These are phyloP conservation scores for Stellera chamaejasme DNA, from an alignment of 345 rosid species.

Conservation along the genomic window DNA sequence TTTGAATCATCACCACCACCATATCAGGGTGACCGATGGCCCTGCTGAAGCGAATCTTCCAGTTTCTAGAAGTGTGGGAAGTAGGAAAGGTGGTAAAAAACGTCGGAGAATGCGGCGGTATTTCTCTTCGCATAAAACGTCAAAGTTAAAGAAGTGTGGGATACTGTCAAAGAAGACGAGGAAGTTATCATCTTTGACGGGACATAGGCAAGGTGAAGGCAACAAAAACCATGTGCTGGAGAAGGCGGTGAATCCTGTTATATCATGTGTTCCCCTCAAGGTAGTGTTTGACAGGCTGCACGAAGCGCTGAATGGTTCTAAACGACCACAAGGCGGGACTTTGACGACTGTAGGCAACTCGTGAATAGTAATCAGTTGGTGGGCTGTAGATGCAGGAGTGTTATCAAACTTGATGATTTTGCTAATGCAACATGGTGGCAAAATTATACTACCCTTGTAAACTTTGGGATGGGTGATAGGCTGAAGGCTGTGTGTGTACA, in stretches of 20 bases:
- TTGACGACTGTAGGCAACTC: conserved; percentile 17
- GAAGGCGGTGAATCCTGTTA: conserved; percentile 53
- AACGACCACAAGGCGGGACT: conserved; percentile 28
- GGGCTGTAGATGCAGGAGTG: too few relatives aligned
- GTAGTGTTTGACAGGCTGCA: conserved; percentile 88
- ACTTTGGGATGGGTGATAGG: conserved; percentile 11
- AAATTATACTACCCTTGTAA: conserved; percentile 7
- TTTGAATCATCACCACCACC: conserved; percentile 31
- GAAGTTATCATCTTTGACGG: conserved; percentile 69
- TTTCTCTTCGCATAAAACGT: conserved; percentile 15
- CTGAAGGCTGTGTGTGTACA: conserved; percentile 16
- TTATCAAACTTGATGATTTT: too few relatives aligned
- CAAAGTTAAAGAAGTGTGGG: conserved; percentile 38
- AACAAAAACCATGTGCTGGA: conserved; percentile 29
- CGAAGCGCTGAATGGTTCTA: conserved; percentile 77
- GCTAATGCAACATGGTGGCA: too few relatives aligned
- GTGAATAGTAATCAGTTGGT: conserved; percentile 5
- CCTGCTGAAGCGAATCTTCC: conserved; percentile 17
- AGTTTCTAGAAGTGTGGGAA: conserved; percentile 19
- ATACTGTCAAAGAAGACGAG: conserved; percentile 56
- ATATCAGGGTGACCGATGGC: conserved; percentile 18
- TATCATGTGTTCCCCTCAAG: conserved; percentile 82
- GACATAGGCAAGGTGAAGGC: conserved; percentile 35
- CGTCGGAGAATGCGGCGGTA: conserved; percentile 11
- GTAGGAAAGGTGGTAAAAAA: conserved; percentile 30